Evolutionary conservation across 148 eudicot species (phyloP), one percentile per base, ranked within the genome.

Genomic region (Nepenthes gracilis): DNA sequence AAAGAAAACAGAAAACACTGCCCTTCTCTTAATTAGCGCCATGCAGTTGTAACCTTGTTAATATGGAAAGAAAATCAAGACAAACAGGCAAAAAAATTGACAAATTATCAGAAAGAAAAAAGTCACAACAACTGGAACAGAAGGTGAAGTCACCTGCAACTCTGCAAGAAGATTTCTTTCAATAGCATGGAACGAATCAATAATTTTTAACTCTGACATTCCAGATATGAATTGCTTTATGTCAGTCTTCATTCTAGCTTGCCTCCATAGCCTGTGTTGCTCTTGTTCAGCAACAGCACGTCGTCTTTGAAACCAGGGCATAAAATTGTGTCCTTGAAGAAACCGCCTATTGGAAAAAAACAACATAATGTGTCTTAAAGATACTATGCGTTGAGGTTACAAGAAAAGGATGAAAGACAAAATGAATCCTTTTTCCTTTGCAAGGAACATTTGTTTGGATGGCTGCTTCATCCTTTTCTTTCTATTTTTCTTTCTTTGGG

Each of bases 251-350:
- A 88, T 55, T 78, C 98, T 86, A 62, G 89, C 92, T 78, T 84
- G 84, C 68, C 81, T 82, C 98, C 98, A 93, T 12, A 86, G 77
- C 73, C 83, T 84, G 55, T 68, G 72, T 40, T 86, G 98, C 67
- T 93, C 96, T 67, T 83, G 91, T 68, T 81, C 92, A 72, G 91
- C 87, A 71, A 80, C 91, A 61, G 88, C 85, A 61, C 87, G 84
- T 60, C 79, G 86, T 75, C 98, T 76, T 60, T 72, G 77, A 74
- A 93, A 93, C 98, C 98, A 93, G 49, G 89, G 95, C 80, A 63
- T 57, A 72, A 93, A 93, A 66, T 93, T 93, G 55, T 75, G 70
- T 60, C 98, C 98, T 68, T 64, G 79, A 65, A 93, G 75, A 76
- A 93, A 93, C 63, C 89, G 89, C 79, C 98, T 93, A 43, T 64